A percentile compares a stretch with the other conserved stretches of the same genome.
Evolutionary conservation across 225 moss, liverwort and hornwort species (phyloP).

Genomic region (Climacium dendroides): DNA sequence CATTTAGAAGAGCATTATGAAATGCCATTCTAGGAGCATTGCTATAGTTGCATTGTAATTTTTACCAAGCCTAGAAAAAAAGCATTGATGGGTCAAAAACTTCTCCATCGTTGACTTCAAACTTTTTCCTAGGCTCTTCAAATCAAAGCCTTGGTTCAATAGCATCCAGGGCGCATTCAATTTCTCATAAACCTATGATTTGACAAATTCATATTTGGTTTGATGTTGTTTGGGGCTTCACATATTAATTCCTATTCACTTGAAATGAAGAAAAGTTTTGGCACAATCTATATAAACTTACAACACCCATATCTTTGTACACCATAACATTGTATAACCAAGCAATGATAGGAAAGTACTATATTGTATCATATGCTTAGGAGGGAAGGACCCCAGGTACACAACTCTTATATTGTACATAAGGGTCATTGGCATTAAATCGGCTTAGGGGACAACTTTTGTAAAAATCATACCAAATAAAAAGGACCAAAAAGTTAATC

Average conservation of each 20-base stretch:
- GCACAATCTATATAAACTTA: fast-evolving
- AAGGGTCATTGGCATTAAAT: no score
- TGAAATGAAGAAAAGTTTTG: neutral
- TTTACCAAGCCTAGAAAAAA: fast-evolving
- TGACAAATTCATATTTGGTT: neutral
- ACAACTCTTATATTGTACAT: no score
- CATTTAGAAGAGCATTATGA: neutral
- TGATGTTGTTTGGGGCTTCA: neutral
- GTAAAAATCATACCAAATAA: no score
- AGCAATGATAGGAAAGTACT: fast-evolving
- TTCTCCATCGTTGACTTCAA: fast-evolving
- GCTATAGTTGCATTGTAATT: fast-evolving
- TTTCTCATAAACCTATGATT: neutral
- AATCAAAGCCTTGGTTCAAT: fast-evolving
- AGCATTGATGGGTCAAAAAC: neutral
- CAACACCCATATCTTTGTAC: fast-evolving
- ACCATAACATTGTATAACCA: neutral
- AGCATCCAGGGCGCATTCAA: fast-evolving
- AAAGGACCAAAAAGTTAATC: no score
- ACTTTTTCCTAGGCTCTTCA: fast-evolving
- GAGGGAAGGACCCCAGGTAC: no score
- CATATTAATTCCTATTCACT: fast-evolving
- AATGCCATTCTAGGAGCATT: neutral
- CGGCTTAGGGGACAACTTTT: no score
- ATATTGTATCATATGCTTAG: no score